phyloP scores from a whole-genome alignment of 495 filamentous ascomycete genomes.

The Penicillium pulvis region DNA sequence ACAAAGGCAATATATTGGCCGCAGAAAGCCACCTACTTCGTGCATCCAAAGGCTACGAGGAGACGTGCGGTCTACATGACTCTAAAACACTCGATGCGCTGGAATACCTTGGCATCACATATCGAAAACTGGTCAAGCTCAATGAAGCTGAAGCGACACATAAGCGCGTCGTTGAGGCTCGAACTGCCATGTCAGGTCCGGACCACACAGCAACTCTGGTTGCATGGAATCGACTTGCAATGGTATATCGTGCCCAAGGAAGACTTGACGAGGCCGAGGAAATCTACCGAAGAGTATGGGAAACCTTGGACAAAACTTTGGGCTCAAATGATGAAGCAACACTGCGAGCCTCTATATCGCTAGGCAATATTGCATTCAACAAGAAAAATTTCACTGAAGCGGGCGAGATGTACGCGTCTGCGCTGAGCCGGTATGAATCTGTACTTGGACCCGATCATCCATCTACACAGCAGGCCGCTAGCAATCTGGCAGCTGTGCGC shows the following conservation, averaged over 20 bases:
- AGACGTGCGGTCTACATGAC: not conserved
- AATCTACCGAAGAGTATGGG: not conserved
- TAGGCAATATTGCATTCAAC: not conserved
- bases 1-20: not conserved
- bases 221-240: not conserved
- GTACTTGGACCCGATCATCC: not conserved
- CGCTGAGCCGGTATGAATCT: not conserved
- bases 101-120: not conserved
- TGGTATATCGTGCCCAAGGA: not conserved
- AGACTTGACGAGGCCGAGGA: not conserved
- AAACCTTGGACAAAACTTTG: not conserved
- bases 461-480: not conserved
- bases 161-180: not conserved
- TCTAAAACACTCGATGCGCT: not conserved
- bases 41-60: not conserved
- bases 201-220: not conserved
- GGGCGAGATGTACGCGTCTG: not conserved
- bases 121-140: not conserved
- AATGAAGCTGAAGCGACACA: not conserved
- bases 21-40: not conserved
- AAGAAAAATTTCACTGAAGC: not conserved
- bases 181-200: not conserved
- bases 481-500: not conserved
- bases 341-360: not conserved
- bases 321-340: not conserved